Conservation (phyloP, 192 early-diverging fungal species). For the Entomortierella parvispora region DNA sequence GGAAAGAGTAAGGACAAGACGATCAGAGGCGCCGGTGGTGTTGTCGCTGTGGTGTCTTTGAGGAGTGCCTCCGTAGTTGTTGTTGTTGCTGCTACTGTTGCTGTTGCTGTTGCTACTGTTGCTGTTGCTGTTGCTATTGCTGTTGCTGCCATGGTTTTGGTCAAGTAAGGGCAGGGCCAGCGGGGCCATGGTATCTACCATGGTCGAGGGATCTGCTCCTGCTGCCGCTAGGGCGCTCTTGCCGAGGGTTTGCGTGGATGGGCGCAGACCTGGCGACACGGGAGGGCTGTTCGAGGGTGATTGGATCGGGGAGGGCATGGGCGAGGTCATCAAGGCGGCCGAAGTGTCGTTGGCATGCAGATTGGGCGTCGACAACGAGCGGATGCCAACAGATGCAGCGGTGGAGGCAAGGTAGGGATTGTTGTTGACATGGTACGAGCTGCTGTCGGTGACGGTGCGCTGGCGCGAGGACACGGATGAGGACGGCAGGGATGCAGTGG, state of each 20-base stretch:
- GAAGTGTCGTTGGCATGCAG: constrained; percentile 28
- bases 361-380: constrained; percentile 45
- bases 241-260: constrained; percentile 4
- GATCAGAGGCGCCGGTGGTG: neutral
- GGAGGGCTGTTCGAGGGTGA: constrained; percentile 44
- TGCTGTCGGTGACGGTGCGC: constrained; percentile 10
- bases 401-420: constrained; percentile 25
- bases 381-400: constrained; percentile 1
- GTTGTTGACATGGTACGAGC: neutral
- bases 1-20: neutral
- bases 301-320: constrained; percentile 5
- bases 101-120: too few relatives aligned
- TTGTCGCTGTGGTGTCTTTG: neutral
- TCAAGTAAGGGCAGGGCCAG: too few relatives aligned
- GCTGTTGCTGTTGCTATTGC: too few relatives aligned
- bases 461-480: constrained; percentile 1
- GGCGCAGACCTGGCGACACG: constrained; percentile 23
- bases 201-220: too few relatives aligned
- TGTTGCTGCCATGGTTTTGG: too few relatives aligned
- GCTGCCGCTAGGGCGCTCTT: too few relatives aligned
- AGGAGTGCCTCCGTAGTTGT: too few relatives aligned
- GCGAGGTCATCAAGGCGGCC: too few relatives aligned
- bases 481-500: neutral
- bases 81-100: too few relatives aligned
- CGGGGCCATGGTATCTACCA: too few relatives aligned